These are phyloP conservation scores for Cystobasidium slooffiae DNA, from an alignment of 1,284 basidiomycete species.

Conservation along the genomic window DNA sequence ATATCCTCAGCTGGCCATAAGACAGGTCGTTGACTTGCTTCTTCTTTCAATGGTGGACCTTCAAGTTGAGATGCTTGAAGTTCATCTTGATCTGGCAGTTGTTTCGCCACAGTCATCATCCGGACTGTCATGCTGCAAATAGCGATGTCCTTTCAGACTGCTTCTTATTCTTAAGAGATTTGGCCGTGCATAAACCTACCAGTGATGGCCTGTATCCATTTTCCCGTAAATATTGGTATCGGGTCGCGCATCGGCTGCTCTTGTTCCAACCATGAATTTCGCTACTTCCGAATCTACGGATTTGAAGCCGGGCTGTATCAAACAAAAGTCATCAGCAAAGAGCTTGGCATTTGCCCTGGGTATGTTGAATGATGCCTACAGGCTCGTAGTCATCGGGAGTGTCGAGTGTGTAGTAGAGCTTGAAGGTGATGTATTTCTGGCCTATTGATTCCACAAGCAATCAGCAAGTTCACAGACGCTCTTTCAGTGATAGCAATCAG, in stretches of 20 bases:
- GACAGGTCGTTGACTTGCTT: slow-evolving; percentile 43
- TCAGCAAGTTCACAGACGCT: neutral
- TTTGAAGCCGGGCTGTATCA: slow-evolving; percentile 14
- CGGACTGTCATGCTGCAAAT: slow-evolving; percentile 35
- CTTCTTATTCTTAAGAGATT: neutral
- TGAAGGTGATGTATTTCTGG: slow-evolving; percentile 78
- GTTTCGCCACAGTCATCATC: slow-evolving; percentile 46
- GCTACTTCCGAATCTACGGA: slow-evolving; percentile 17
- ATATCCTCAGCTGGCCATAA: slow-evolving; percentile 49
- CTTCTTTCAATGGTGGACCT: slow-evolving; percentile 40
- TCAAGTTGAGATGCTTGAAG: slow-evolving; percentile 39
- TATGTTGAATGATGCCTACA: slow-evolving; percentile 25
- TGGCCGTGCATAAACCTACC: neutral
- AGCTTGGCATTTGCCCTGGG: neutral
- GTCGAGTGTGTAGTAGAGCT: slow-evolving; percentile 74
- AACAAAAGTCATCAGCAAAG: neutral
- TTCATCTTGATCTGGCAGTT: slow-evolving; percentile 48
- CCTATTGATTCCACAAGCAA: slow-evolving; percentile 57
- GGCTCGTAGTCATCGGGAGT: slow-evolving; percentile 63
- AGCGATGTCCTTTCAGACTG: no score
- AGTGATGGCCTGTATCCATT: slow-evolving; percentile 36
- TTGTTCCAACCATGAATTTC: slow-evolving; percentile 39
- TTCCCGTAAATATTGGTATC: slow-evolving; percentile 30
- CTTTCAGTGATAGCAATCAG: neutral
- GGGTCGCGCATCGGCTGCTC: slow-evolving; percentile 4